Conservation (phyloP, 805 yeast genomes). For the Sungouiozyma ichnusensis region DNA sequence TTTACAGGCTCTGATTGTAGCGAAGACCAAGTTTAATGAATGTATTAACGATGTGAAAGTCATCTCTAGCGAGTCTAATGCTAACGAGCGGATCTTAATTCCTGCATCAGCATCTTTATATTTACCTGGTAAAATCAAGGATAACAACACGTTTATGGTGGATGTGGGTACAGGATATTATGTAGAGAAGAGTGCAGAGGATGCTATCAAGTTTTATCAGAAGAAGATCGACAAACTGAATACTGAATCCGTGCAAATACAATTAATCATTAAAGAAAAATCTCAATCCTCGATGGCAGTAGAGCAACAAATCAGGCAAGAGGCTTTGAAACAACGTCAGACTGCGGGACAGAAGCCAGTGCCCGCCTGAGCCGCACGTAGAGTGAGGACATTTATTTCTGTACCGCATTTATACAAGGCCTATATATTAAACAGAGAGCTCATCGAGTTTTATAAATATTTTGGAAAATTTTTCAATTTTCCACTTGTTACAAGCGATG, state of each 20-base stretch:
- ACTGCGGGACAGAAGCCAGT: slow-evolving; percentile 7
- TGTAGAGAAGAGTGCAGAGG: slow-evolving; percentile 64
- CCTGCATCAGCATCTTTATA: slow-evolving; percentile 86
- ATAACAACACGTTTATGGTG: slow-evolving; percentile 63
- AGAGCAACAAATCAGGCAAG: slow-evolving; percentile 25
- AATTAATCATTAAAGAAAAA: slow-evolving; percentile 67
- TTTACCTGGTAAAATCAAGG: slow-evolving; percentile 70
- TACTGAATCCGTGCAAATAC: slow-evolving; percentile 63
- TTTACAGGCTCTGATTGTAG: slow-evolving; percentile 69
- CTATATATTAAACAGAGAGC: not conserved
- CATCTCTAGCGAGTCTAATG: slow-evolving; percentile 34
- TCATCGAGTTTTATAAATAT: not conserved
- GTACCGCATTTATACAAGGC: not conserved
- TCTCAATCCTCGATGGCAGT: slow-evolving; percentile 33
- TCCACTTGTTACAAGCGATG: not conserved
- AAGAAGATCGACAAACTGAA: slow-evolving; percentile 62
- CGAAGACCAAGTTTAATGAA: slow-evolving; percentile 71
- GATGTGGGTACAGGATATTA: slow-evolving; percentile 96
- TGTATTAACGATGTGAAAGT: slow-evolving; percentile 62
- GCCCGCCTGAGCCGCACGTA: too few species aligned
- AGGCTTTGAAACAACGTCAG: slow-evolving; percentile 17
- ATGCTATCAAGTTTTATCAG: slow-evolving; percentile 62
- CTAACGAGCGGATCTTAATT: slow-evolving; percentile 51
- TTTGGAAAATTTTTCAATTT: not conserved
- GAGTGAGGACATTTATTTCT: too few species aligned